Percentiles rank a stretch among this genome's conserved stretches.
Evolutionary conservation across 2,329 filamentous ascomycete genomes (phyloP).

Genomic region (Teratosphaeria viscida): DNA sequence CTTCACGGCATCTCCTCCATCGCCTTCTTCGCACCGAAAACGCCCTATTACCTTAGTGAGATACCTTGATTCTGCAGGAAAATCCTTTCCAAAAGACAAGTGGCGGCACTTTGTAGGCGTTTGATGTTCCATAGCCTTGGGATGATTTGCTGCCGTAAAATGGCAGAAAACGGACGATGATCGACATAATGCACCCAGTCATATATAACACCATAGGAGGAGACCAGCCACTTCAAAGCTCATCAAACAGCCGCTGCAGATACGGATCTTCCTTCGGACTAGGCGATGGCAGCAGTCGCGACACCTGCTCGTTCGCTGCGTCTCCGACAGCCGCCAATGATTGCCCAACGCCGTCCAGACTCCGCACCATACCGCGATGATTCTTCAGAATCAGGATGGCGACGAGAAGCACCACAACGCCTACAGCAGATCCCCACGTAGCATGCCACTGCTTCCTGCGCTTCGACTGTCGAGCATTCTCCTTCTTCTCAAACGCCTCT

Average conservation of each 20-base stretch:
- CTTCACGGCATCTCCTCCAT: no score
- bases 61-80: no score
- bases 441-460: conserved; percentile 28
- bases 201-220: neutral
- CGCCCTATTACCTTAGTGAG: no score
- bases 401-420: conserved; percentile 14
- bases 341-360: conserved; percentile 9
- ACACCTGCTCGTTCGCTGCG: conserved; percentile 9
- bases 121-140: no score
- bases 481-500: conserved; percentile 56
- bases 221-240: conserved; percentile 9
- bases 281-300: conserved; percentile 3
- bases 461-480: conserved; percentile 57
- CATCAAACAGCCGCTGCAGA: conserved; percentile 21
- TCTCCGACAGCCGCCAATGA: conserved; percentile 10
- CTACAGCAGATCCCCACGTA: conserved; percentile 15
- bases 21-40: no score
- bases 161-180: no score
- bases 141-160: no score
- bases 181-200: neutral
- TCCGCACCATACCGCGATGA: conserved; percentile 10
- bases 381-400: conserved; percentile 18
- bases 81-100: no score
- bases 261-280: conserved; percentile 18
- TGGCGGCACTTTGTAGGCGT: no score